Evolutionary conservation across 23 red algal genomes (phyloP), one percentile per base, ranked within the genome.

Genomic region (Agarophyton chilense): DNA sequence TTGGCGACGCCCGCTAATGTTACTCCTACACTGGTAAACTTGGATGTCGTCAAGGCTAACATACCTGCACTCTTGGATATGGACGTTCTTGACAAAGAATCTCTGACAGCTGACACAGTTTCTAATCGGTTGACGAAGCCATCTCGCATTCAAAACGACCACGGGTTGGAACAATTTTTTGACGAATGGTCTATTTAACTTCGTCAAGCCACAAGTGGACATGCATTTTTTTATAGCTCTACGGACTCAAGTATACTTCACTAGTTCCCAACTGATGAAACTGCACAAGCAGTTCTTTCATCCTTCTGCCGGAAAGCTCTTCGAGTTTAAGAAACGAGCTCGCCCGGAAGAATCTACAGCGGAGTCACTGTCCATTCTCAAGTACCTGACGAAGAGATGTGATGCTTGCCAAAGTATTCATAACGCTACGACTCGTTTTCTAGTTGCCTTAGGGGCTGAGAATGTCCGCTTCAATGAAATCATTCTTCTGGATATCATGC

Each of bases 401-500:
- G 83, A 88, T 34, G 65, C 83, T 16, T 88, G 83, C 47, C 50
- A 77, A 26, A 39, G 83, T 18, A 76, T 88, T 60, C 42, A 77
- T 35, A 8, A 4, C 40, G 63, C 66, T 12, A 64, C 83, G 4
- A 76, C 46, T 22, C 64, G 83, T 12, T 88, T 88, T 60, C 52
- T 1, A 29, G 66, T 88, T 51, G 17, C 83, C 40, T 34, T 88
- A 16, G 66, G 83, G 0, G 39, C 65, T 4, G 83, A 77, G 49
- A 77, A 91, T 52, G 76, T 39, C n/a, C 24, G 34, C 0, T 91
- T 91, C 45, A 91, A 91, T 42, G 55, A 91, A 24, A 18, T 0
- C 12, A 6, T 91, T 34, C 79, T 67, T 13, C 47, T 81, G 10
- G 87, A 91, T 39, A 62, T 91, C 28, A 81, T 91, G 60, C 81